Base-by-base conservation (phyloP, 1,139 yeast species). In the Yamadazyma sp. region DNA sequence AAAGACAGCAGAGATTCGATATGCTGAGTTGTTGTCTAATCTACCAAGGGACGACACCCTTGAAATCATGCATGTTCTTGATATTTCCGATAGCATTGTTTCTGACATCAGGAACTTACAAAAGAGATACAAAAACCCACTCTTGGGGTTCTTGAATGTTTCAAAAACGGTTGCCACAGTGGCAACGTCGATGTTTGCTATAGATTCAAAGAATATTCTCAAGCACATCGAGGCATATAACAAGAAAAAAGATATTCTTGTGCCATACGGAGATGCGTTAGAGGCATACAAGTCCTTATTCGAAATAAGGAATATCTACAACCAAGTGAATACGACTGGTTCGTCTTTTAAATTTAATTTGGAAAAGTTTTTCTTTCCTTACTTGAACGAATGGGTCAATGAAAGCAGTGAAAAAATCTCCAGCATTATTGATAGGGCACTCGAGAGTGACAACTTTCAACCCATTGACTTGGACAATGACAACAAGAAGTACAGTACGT, bases 31-130 rank as follows among this genome's bases (percentile, higher is more conserved):
- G 16, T 64, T 86, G 24, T 66, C 73, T 7, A 64, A 64, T n/a
- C 63, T 85, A 17, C 94, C 95, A 0, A 66, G 87, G 43, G 91
- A 85, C 53, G 69, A 73, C 41, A 68, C 83, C 0, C 62, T 85
- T 14, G 77, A 68, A 40, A 64, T 83, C 10, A 54, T 72, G 22
- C 87, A 85, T 58, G 71, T 86, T 5, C 69, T 80, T 34, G 75
- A 79, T 36, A 69, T 84, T 12, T 79, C 84, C 2, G 83, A 82
- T 39, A 59, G 60, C 28, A 71, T 87, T 15, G 69, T 81, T 10
- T 61, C 62, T 3, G 74, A 74, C 36, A 76, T 84, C 11, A 67
- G 72, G 45, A 55, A 58, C 25, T 58, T 84, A 29, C 87, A 83
- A 47, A 82, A 79, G 48, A 60, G 79, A 43, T 86, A 82, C 55